These are phyloP conservation scores for Triticum urartu DNA, from an alignment of 176 grass and related monocot species.

Conservation along the genomic window DNA sequence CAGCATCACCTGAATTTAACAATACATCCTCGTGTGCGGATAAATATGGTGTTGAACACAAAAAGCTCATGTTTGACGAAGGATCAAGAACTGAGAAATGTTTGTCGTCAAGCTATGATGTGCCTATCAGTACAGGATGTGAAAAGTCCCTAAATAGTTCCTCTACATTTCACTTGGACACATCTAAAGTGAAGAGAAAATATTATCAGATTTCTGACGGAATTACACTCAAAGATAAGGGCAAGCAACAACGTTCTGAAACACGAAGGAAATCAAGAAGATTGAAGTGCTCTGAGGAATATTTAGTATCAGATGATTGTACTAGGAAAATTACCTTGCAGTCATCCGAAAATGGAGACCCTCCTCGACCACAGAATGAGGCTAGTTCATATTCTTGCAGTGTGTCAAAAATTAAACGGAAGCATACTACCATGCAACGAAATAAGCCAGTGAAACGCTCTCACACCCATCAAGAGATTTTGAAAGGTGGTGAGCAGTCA, in stretches of 20 bases:
- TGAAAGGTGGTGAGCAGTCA: constrained; percentile 30
- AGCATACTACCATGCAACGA: constrained; percentile 35
- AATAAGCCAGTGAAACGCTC: constrained; percentile 47
- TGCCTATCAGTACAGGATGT: constrained; percentile 37
- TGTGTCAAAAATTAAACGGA: constrained; percentile 49
- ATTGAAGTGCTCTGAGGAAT: constrained; percentile 16
- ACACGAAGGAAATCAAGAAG: constrained; percentile 34
- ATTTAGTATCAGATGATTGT: constrained; percentile 37
- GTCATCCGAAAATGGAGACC: constrained; percentile 30
- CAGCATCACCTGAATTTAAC: constrained; percentile 57
- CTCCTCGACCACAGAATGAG: constrained; percentile 23
- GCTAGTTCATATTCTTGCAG: constrained; percentile 31
- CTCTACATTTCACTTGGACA: constrained; percentile 29
- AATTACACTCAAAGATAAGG: constrained; percentile 30
- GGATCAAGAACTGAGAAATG: constrained; percentile 75
- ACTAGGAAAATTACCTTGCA: constrained; percentile 37
- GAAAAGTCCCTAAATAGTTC: constrained; percentile 22
- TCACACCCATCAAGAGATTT: constrained; percentile 32
- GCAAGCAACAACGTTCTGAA: constrained; percentile 28
- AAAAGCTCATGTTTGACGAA: constrained; percentile 61
- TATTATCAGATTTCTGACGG: constrained; percentile 35
- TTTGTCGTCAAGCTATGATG: constrained; percentile 72
- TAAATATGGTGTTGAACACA: constrained; percentile 32
- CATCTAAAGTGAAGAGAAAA: constrained; percentile 48
- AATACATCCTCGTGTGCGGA: constrained; percentile 37